Percentiles rank a stretch among this genome's conserved stretches.
Evolutionary conservation across 2,329 filamentous ascomycete genomes (phyloP).

Genomic region (Saccharata proteae): DNA sequence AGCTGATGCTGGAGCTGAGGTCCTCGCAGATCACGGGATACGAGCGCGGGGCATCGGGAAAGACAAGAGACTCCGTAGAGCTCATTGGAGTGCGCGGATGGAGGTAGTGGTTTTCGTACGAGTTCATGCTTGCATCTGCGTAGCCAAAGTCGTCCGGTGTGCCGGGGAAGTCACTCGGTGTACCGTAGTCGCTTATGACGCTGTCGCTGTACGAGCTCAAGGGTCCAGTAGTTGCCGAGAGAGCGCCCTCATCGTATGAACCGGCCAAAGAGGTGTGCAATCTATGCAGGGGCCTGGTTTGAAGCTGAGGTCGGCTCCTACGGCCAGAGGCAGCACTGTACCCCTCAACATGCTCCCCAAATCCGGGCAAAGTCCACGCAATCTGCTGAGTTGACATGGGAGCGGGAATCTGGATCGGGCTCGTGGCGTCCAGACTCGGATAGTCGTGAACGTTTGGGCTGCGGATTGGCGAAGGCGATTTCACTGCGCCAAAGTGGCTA

Average conservation of each 20-base stretch:
- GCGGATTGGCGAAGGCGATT: constrained; percentile 8
- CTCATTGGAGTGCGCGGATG: constrained; percentile 23
- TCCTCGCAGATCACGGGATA: constrained; percentile 25
- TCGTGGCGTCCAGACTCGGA: constrained; percentile 23
- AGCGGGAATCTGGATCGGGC: constrained; percentile 28
- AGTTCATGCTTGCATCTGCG: constrained; percentile 24
- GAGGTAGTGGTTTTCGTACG: constrained; percentile 20
- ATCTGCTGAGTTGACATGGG: constrained; percentile 19
- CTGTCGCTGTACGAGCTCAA: constrained; percentile 35
- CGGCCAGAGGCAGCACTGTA: constrained; percentile 23
- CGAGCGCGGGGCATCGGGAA: constrained; percentile 22
- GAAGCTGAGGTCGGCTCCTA: constrained; percentile 25
- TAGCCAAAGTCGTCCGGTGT: constrained; percentile 33
- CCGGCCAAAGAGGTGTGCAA: constrained; percentile 29
- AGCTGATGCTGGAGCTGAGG: constrained; percentile 34
- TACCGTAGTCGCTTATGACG: constrained; percentile 27
- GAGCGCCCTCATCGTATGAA: constrained; percentile 28
- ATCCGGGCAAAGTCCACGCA: constrained; percentile 26
- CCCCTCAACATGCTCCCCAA: constrained; percentile 26
- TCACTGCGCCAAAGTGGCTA: too few species aligned
- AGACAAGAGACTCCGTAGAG: constrained; percentile 26
- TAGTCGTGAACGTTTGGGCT: constrained; percentile 19
- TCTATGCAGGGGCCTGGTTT: constrained; percentile 28
- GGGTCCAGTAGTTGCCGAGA: constrained; percentile 34
- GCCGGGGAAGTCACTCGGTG: constrained; percentile 34